phyloP scores from a whole-genome alignment of 306 rosid genomes.

The Delonix regia region DNA sequence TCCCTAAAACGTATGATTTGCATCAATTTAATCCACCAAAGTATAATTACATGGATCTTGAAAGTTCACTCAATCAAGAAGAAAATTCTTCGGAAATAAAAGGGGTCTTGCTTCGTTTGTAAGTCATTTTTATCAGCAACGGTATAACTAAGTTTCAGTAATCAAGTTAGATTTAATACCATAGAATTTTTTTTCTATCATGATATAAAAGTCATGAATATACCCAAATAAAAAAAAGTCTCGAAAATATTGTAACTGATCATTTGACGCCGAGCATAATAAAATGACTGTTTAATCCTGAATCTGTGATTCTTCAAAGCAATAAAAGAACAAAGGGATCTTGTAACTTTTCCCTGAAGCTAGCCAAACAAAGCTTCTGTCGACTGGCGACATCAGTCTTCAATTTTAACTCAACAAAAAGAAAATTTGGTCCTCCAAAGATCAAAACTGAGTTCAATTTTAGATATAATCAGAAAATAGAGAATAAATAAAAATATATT shows the following conservation, averaged over 20 bases:
- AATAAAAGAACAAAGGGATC: constrained; percentile 11
- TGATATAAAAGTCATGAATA: too few species aligned
- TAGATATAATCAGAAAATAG: neutral
- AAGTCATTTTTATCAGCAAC: neutral
- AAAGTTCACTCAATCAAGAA: neutral
- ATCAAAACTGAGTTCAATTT: neutral
- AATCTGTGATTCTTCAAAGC: constrained; percentile 19
- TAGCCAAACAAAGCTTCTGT: constrained; percentile 18
- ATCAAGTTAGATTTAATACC: neutral
- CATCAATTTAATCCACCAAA: neutral
- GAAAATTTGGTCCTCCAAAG: neutral
- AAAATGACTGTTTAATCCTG: neutral
- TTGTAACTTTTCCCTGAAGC: constrained; percentile 21
- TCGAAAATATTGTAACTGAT: neutral
- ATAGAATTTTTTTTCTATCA: neutral
- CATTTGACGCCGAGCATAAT: neutral
- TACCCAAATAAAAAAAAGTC: neutral
- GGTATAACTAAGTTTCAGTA: neutral
- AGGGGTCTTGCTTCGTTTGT: neutral
- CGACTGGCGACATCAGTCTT: neutral
- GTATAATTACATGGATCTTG: neutral
- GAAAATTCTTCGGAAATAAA: neutral
- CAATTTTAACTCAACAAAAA: neutral
- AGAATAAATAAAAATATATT: neutral
- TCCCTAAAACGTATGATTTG: neutral